A percentile compares a stretch with the other conserved stretches of the same genome.
phyloP scores from a whole-genome alignment of 1,284 basidiomycete genomes.

The Leccinum fallax region DNA sequence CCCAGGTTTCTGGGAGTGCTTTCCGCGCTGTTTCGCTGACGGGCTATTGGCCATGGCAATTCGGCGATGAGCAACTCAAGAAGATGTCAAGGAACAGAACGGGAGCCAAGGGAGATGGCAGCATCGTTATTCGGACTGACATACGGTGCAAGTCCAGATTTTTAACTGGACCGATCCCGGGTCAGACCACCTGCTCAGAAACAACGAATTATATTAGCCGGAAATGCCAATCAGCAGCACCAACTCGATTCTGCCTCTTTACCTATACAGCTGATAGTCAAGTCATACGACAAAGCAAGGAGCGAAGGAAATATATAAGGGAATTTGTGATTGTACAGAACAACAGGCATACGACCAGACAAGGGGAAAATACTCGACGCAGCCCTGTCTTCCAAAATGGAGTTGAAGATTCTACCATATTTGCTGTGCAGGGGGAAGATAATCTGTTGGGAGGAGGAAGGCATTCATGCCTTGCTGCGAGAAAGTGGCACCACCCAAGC shows the following conservation, averaged over 20 bases:
- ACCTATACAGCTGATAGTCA: neutral
- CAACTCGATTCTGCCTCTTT: constrained; percentile 5
- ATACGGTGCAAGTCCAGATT: constrained; percentile 9
- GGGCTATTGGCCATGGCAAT: constrained; percentile 13
- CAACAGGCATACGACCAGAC: constrained; percentile 22
- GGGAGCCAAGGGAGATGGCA: neutral
- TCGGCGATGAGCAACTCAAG: neutral
- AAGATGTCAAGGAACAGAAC: neutral
- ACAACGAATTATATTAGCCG: neutral
- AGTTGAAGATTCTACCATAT: constrained; percentile 55
- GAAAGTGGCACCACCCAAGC: constrained; percentile 70
- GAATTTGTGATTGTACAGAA: constrained; percentile 27
- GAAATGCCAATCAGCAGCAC: neutral
- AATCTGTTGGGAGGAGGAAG: constrained; percentile 72
- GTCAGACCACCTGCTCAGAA: constrained; percentile 7
- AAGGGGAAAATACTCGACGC: constrained; percentile 21
- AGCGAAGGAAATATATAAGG: constrained; percentile 21
- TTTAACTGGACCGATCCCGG: constrained; percentile 17
- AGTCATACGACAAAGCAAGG: constrained; percentile 10
- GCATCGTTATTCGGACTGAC: neutral
- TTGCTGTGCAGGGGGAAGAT: constrained; percentile 65
- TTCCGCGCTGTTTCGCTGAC: constrained; percentile 12
- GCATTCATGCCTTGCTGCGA: constrained; percentile 82
- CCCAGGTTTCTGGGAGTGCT: constrained; percentile 1
- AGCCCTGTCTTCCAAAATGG: constrained; percentile 5